A percentile compares a stretch with the other conserved stretches of the same genome.
Evolutionary conservation across 2,329 filamentous ascomycete genomes (phyloP).

Genomic region (Zymoseptoria brevis): DNA sequence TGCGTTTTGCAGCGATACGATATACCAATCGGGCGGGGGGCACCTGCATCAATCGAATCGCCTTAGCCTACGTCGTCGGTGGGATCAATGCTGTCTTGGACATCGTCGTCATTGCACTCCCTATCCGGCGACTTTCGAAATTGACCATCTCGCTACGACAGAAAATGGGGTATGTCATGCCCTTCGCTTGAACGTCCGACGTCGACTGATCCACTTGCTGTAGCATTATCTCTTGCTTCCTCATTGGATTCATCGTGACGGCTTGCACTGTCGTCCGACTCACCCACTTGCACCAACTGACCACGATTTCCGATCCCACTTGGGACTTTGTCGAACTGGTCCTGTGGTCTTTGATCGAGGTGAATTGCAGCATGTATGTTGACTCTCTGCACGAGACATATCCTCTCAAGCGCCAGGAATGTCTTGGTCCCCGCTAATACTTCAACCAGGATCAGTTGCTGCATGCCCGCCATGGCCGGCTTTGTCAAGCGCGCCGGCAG

Average conservation of each 20-base stretch:
- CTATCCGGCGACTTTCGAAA: slow-evolving; percentile 7
- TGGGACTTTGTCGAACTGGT: not conserved
- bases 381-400: no score
- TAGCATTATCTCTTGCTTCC: not conserved
- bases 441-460: not conserved
- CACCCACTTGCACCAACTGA: not conserved
- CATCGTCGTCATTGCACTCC: slow-evolving; percentile 8
- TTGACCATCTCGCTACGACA: slow-evolving; percentile 5
- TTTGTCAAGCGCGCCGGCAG: not conserved
- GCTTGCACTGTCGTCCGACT: not conserved
- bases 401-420: no score
- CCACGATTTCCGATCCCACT: not conserved
- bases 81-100: slow-evolving; percentile 7
- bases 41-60: slow-evolving; percentile 6
- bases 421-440: not conserved
- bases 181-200: not conserved
- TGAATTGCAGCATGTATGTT: not conserved
- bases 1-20: not conserved
- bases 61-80: slow-evolving; percentile 4
- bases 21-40: not conserved
- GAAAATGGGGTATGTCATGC: not conserved
- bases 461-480: not conserved
- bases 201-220: not conserved
- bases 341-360: not conserved
- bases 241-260: not conserved